Percentiles rank a stretch among this genome's conserved stretches.
phyloP scores from a whole-genome alignment of 2,329 filamentous ascomycete species.

The Talaromyces sp. region DNA sequence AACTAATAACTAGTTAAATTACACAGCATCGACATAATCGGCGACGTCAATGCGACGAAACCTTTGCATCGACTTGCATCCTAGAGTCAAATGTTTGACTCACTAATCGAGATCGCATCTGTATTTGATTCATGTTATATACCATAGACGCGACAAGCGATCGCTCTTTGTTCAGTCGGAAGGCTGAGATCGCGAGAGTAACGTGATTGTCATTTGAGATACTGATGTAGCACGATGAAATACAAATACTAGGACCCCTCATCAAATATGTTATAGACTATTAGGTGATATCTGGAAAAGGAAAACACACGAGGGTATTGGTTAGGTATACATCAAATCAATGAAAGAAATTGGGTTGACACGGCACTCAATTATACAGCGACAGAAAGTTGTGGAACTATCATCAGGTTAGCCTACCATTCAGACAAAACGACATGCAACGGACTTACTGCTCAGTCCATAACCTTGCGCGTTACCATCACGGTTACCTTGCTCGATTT shows the following conservation, averaged over 20 bases:
- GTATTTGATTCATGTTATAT: neutral
- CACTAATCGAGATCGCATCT: neutral
- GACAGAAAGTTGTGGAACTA: conserved; percentile 8
- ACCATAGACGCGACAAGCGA: neutral
- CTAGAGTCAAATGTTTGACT: neutral
- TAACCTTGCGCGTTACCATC: conserved; percentile 48
- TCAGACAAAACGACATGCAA: neutral
- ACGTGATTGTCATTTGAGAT: neutral
- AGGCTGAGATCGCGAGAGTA: neutral
- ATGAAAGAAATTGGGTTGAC: neutral
- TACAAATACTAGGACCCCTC: neutral
- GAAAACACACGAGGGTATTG: conserved; percentile 10
- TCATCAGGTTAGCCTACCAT: neutral
- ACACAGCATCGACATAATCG: neutral
- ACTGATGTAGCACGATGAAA: neutral
- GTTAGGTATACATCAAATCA: neutral
- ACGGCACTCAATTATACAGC: conserved; percentile 3
- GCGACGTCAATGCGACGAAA: neutral
- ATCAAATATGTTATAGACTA: neutral
- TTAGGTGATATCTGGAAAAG: conserved; percentile 1
- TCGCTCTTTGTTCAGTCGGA: neutral
- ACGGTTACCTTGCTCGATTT: conserved; percentile 46
- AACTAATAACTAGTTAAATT: neutral
- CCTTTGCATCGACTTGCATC: neutral
- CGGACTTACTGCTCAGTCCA: conserved; percentile 47